phyloP scores from a whole-genome alignment of 1,139 yeast genomes.

The Zygotorulaspora mrakii region DNA sequence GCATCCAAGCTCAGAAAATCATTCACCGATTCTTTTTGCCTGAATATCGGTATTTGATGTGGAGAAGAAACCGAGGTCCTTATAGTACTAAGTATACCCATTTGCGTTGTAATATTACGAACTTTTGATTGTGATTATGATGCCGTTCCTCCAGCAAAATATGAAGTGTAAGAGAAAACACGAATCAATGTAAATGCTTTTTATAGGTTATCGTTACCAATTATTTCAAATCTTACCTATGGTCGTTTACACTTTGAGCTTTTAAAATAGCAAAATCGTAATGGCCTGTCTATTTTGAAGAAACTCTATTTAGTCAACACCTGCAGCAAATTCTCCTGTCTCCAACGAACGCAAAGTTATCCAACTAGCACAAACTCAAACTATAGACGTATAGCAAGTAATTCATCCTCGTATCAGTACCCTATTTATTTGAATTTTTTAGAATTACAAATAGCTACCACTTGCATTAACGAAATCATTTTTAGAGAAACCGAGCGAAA shows the following conservation, averaged over 20 bases:
- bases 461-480: not conserved
- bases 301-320: not conserved
- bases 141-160: too few relatives aligned
- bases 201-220: not conserved
- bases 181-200: too few relatives aligned
- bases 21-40: not conserved
- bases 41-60: conserved; percentile 1
- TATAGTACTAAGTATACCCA: conserved; percentile 1
- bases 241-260: conserved; percentile 1
- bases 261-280: conserved; percentile 1
- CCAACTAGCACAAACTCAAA: too few relatives aligned
- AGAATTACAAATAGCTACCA: not conserved
- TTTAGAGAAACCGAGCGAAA: not conserved
- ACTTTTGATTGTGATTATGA: not conserved
- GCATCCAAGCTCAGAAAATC: not conserved
- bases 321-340: conserved; percentile 2
- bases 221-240: not conserved
- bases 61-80: not conserved
- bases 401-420: too few relatives aligned
- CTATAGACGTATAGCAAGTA: too few relatives aligned
- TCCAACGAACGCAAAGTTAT: not conserved
- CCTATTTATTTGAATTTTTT: not conserved
- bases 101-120: not conserved
- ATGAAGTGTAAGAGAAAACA: too few relatives aligned
- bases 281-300: not conserved